Base-by-base conservation (phyloP, 2,329 filamentous ascomycete species). In the Claviceps sp. region DNA sequence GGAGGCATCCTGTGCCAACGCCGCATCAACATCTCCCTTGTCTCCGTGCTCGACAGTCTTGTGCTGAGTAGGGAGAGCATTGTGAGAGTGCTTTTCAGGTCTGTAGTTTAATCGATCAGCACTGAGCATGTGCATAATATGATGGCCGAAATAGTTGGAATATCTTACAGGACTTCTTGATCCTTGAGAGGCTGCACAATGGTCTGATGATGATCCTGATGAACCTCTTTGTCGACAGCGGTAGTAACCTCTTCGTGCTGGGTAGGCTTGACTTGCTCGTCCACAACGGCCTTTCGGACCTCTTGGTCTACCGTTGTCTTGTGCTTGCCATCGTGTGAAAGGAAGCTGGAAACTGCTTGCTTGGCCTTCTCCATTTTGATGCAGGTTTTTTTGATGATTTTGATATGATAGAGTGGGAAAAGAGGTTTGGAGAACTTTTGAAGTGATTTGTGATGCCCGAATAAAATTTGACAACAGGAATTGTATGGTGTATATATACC, bases 161-260 rank as follows among this genome's bases (percentile, higher is more conserved):
- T 6, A 2, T 72, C 71, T 60, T 78, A 78, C 56, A 72, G 67
- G 53, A 54, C 58, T 50, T 70, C 66, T 37, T 61, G 60, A 16
- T 56, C 54, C 13, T 58, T 45, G 24, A 88, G 67, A 0, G 84
- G 84, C 66, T 87, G 84, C 1, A 86, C 69, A 0, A 79, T 81
- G 47, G 81, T 84, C 64, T 87, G 82, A 63, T 85, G 80, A 59
- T 87, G 84, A 54, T 86, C 79, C 63, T 86, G 83, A 62, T 87
- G 82, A 4, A 86, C 70, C 59, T 87, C 84, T 58, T 77, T 78
- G 62, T 87, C 81, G 26, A 86, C 65, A 6, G 80, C 83, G 1
- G 78, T 82, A 20, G 70, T 73, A 9, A 78, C 59, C n/a, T 82
- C 67, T 61, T 86, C 80, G 52, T 85, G 81, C 42, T 74, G 65